Evolutionary conservation across 768 basidiomycete genomes (phyloP).

Genomic region (Mycena venus): DNA sequence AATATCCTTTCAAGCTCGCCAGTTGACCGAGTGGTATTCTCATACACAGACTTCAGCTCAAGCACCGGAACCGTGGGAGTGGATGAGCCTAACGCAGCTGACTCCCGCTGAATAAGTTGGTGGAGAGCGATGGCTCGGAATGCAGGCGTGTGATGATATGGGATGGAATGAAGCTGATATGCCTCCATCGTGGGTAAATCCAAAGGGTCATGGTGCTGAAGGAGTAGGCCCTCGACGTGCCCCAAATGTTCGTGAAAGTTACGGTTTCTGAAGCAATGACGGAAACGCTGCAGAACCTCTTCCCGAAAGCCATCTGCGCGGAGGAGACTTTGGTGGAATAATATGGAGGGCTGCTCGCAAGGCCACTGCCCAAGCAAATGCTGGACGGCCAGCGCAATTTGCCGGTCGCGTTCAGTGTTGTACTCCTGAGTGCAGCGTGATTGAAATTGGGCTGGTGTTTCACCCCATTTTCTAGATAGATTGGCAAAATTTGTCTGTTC

Average conservation of each 20-base stretch:
- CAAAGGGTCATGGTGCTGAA: background rate
- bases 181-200: background rate
- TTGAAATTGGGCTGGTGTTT: background rate
- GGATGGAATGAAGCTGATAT: conserved; percentile 7
- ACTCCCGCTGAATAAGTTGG: background rate
- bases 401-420: background rate
- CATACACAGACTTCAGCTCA: background rate
- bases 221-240: background rate
- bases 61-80: background rate
- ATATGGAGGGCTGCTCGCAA: conserved; percentile 1
- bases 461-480: background rate
- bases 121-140: background rate
- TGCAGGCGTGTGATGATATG: background rate
- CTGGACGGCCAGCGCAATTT: background rate
- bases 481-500: background rate
- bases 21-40: background rate
- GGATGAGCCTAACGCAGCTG: background rate
- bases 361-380: conserved; percentile 10
- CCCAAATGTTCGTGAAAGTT: conserved; percentile 9
- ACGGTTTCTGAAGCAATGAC: conserved; percentile 12
- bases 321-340: background rate
- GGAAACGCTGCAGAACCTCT: background rate
- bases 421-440: background rate
- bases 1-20: background rate
- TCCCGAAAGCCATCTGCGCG: conserved; percentile 1